Evolutionary conservation across 352 stramenopile species (phyloP).

Genomic region (Globisporangium apiculatum): DNA sequence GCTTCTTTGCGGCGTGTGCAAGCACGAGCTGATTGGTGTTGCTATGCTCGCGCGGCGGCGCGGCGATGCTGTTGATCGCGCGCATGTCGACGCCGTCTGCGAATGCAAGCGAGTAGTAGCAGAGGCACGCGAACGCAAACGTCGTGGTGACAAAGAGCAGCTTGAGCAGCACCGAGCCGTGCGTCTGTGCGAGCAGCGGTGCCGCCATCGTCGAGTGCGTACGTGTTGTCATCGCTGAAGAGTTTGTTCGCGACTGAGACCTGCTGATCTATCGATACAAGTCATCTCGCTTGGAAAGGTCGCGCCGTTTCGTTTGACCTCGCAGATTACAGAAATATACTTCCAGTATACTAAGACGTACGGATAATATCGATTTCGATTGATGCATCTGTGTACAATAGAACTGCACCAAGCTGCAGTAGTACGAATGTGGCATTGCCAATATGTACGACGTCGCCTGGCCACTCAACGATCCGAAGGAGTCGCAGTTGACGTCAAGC

Average conservation of each 20-base stretch:
- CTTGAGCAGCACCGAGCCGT: neutral
- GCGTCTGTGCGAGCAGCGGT: neutral
- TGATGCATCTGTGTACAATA: no score
- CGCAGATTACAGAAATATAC: no score
- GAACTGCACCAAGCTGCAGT: no score
- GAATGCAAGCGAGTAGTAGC: conserved; percentile 7
- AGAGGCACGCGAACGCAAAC: conserved; percentile 8
- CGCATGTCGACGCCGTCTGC: no score
- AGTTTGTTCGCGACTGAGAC: neutral
- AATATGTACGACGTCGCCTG: no score
- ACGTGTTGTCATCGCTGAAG: neutral
- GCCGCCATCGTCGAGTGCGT: neutral
- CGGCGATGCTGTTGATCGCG: no score
- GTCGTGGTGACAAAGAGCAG: conserved; percentile 4
- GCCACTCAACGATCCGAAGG: no score
- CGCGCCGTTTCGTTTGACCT: neutral
- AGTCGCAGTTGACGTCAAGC: no score
- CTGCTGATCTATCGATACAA: neutral
- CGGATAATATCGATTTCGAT: no score
- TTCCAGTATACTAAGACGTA: no score
- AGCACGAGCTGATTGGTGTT: conserved; percentile 8
- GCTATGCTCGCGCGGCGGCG: neutral
- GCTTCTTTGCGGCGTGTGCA: neutral
- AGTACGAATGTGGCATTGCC: neutral
- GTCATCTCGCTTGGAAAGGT: neutral